A percentile compares a stretch with the other conserved stretches of the same genome.
Evolutionary conservation across 495 filamentous ascomycete species (phyloP).

Genomic region (Penicillium riverlandense): DNA sequence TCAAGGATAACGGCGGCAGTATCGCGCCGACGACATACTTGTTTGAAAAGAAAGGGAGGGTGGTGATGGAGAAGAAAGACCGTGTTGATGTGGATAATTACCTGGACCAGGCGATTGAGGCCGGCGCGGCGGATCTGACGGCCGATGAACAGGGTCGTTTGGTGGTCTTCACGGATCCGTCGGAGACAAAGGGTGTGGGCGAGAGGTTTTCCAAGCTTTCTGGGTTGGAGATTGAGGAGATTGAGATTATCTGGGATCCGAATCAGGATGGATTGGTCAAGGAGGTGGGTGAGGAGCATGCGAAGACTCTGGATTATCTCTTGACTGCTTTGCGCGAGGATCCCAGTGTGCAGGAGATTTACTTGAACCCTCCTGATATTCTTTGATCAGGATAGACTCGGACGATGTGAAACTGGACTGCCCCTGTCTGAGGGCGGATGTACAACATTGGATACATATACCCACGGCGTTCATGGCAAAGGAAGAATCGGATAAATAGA

Average conservation of each 20-base stretch:
- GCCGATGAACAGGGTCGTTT: constrained; percentile 62
- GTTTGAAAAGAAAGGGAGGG: constrained; percentile 70
- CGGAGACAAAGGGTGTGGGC: constrained; percentile 56
- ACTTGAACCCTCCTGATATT: constrained; percentile 46
- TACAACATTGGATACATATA: constrained; percentile 18
- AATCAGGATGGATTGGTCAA: constrained; percentile 69
- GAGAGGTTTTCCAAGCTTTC: constrained; percentile 51
- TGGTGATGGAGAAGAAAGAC: constrained; percentile 59
- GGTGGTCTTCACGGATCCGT: constrained; percentile 68
- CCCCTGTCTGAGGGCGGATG: neutral
- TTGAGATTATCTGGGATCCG: constrained; percentile 79
- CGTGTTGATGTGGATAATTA: constrained; percentile 61
- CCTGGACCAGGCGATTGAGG: constrained; percentile 79
- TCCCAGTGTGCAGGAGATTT: constrained; percentile 61
- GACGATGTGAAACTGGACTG: neutral
- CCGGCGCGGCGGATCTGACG: constrained; percentile 74
- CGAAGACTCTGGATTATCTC: constrained; percentile 46
- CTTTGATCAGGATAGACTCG: constrained; percentile 8
- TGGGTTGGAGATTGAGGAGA: constrained; percentile 56
- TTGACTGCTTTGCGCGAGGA: constrained; percentile 44
- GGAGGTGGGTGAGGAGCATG: constrained; percentile 40
- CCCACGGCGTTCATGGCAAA: constrained; percentile 6
- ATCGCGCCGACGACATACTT: constrained; percentile 70
- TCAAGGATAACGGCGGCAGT: constrained; percentile 64
- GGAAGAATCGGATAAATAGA: neutral